Conservation (phyloP, 2,329 filamentous ascomycete species). For the Neospermospora avenae region DNA sequence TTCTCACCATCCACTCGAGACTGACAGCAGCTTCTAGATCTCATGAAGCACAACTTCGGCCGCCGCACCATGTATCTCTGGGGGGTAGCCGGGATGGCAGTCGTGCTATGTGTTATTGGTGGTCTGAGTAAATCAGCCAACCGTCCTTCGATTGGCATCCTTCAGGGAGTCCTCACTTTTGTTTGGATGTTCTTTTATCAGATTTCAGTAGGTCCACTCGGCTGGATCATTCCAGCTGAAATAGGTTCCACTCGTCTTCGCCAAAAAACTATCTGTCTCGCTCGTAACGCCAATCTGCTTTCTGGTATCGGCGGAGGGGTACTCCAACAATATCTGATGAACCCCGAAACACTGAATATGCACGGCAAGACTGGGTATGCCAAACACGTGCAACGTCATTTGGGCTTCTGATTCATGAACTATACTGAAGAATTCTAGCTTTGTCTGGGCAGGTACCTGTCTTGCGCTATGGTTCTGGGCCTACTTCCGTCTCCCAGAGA, state of each 20-base stretch:
- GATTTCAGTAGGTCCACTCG: slow-evolving; percentile 1
- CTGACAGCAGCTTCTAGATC: too few relatives aligned
- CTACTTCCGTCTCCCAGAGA: slow-evolving; percentile 3
- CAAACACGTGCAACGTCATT: too few relatives aligned
- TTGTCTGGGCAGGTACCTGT: slow-evolving; percentile 1
- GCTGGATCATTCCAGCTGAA: background rate
- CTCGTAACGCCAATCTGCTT: background rate
- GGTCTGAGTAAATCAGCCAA: background rate
- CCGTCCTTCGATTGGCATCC: background rate
- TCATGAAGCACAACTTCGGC: background rate
- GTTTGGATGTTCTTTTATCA: slow-evolving; percentile 4
- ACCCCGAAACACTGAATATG: background rate
- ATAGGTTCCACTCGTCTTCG: slow-evolving; percentile 3
- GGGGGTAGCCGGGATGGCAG: background rate
- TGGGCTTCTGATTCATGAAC: too few relatives aligned
- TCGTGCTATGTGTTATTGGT: background rate
- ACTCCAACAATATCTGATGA: slow-evolving; percentile 29
- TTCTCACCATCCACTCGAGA: too few relatives aligned
- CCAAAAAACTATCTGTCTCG: background rate
- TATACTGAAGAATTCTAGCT: background rate
- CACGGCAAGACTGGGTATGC: too few relatives aligned
- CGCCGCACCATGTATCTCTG: slow-evolving; percentile 2
- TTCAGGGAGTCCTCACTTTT: background rate
- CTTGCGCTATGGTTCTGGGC: background rate
- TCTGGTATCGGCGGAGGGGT: background rate